Evolutionary conservation across 805 yeast species (phyloP), one percentile per base, ranked within the genome.

Genomic region (Lipomyces anomalus): DNA sequence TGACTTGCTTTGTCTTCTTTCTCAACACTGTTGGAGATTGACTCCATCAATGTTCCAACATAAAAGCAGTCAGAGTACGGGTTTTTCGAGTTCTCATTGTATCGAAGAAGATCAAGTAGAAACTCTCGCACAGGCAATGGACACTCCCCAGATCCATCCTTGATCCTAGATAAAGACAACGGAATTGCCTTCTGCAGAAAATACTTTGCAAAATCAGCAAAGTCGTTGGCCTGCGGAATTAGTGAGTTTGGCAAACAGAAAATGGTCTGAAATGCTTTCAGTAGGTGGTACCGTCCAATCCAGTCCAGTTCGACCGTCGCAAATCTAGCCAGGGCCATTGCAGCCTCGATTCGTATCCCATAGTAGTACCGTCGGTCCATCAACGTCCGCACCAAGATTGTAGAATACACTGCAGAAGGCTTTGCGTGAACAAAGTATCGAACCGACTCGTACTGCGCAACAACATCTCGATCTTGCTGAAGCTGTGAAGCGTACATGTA

Each of bases 401-500:
- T 79, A 5, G 95, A 85, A 60, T 87, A 84, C 4, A 84, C 69
- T 0, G 71, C 54, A 1, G 75, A 72, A 0, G 88, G 84, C 44
- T 76, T 74, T 42, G 72, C 72, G 7, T 72, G 76, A 5, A 83
- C 80, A 63, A 86, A 90, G 62, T 75, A 85, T 40, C 72, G 67
- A 13, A 89, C 75, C 6, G 96, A 87, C 43, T 87, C 95, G 35
- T 79, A 66, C 59, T 92, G 99, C 0, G 99, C 98, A 50, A 88
- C 95, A 17, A 92, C 94, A 60, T 92, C 99, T 51, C 96, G 69
- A 65, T 92, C 99, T 61, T 88, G 95, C 56, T 85, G 92, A 24
- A 92, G 67, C 60, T 92, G 98, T 0, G 97, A 85, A 1, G 87
- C 84, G 61, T 76, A 92, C 97, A 92, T 92, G 60, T 87, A 84